Evolutionary conservation across 768 basidiomycete species (phyloP), one percentile per base, ranked within the genome.

Genomic region (Leucosporidium yakuticum): DNA sequence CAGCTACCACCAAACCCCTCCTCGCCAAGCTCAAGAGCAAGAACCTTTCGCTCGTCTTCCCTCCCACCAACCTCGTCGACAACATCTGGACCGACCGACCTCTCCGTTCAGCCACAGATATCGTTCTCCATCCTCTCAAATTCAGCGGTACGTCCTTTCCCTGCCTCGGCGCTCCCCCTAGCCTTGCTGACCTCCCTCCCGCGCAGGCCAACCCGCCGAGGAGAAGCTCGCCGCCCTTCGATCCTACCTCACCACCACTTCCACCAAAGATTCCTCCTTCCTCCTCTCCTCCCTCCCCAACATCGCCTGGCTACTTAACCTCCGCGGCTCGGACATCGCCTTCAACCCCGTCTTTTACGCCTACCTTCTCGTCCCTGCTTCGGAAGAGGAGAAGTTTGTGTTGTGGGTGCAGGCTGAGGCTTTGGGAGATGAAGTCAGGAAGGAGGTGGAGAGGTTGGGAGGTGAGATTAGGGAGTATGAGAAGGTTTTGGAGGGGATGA

Each of bases 311-410:
- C 75, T 89, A 4, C 81, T 97, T 44, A 98, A 98, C 76, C 80
- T 94, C 63, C 88, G 95, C 59, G 94, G 93, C 47, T 83, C 85
- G 4, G 94, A 97, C 75, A 87, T 97, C 57, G 90, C 91, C 0
- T 90, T 86, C 81, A 93, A 91, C 76, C 95, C 95, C 0, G 84
- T 98, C 14, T 95, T 96, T 81, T 89, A 88, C 61, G 84, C 89
- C 0, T 98, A 95, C 76, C 79, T 94, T 25, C 89, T 87, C 74
- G 82, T 97, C 50, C 76, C 84, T 14, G 81, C 86, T 17, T 15
- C 62, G 19, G 78, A 77, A n/a, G 23, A 9, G 8, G 76, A 77
- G 27, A 74, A 86, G n/a, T 79, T 95, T 15, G 95, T 95, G 1
- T 4, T 81, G 80, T 93, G 49, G 91, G 94, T 70, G 73, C 79